phyloP scores from a whole-genome alignment of 2,329 filamentous ascomycete genomes.

The Sphaerulina musiva region DNA sequence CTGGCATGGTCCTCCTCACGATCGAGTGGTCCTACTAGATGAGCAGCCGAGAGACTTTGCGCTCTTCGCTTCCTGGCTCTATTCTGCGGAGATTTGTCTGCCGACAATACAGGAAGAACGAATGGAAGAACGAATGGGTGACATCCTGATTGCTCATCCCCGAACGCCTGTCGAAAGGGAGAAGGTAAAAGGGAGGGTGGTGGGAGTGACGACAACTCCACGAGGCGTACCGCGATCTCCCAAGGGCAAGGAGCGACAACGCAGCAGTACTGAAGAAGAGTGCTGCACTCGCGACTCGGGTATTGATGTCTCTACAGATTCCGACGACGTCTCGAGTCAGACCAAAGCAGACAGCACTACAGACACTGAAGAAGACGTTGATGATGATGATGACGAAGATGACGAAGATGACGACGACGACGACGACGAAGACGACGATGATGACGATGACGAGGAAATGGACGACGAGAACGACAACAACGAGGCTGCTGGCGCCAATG shows the following conservation, averaged over 20 bases:
- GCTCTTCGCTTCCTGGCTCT: slow-evolving; percentile 4
- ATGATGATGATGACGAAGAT: neutral
- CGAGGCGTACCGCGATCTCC: neutral
- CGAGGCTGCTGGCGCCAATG: neutral
- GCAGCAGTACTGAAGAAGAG: neutral
- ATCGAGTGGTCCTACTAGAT: neutral
- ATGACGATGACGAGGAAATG: neutral
- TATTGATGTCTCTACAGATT: neutral
- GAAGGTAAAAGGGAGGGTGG: neutral
- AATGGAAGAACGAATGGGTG: neutral
- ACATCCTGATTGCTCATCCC: neutral
- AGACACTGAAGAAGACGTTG: neutral
- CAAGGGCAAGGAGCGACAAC: neutral
- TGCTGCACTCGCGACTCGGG: neutral
- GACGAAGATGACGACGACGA: neutral
- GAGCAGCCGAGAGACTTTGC: slow-evolving; percentile 8
- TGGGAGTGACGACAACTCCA: neutral
- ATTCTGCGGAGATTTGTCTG: neutral
- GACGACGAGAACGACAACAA: neutral
- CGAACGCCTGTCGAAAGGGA: neutral
- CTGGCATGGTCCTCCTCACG: slow-evolving; percentile 3
- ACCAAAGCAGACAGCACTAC: neutral
- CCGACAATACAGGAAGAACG: slow-evolving; percentile 1
- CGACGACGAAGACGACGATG: neutral
- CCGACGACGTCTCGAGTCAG: neutral